Evolutionary conservation across 2,329 filamentous ascomycete genomes (phyloP).

Genomic region (Xenosphaeropsis pyriputrescens): DNA sequence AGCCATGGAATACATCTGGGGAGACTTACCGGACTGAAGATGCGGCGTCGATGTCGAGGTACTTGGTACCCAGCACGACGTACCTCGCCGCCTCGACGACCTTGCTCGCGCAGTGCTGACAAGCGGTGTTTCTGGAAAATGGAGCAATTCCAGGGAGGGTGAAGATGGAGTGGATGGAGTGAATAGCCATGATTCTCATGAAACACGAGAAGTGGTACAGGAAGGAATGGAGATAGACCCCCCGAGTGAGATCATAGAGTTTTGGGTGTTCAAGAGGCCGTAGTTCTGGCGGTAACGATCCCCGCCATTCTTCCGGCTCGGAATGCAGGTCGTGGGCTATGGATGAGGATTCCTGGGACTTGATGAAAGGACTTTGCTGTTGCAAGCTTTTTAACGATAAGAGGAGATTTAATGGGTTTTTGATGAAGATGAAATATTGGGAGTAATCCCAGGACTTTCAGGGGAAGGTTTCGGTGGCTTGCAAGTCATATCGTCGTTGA

Average conservation of each 20-base stretch:
- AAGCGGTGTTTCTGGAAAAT: background rate
- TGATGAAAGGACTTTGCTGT: conserved; percentile 1
- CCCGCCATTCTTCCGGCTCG: conserved; percentile 1
- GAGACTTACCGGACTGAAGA: background rate
- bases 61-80: background rate
- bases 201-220: conserved; percentile 2
- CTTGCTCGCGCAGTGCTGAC: background rate
- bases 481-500: conserved; percentile 8
- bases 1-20: too few relatives aligned
- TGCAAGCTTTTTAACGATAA: conserved; percentile 3
- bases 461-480: conserved; percentile 1
- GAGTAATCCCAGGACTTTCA: background rate
- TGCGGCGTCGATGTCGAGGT: background rate
- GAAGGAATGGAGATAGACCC: background rate
- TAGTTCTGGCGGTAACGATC: conserved; percentile 1
- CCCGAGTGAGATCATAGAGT: background rate
- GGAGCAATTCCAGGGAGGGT: conserved; percentile 1
- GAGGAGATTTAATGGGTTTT: conserved; percentile 5
- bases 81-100: background rate
- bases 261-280: conserved; percentile 1
- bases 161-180: conserved; percentile 1
- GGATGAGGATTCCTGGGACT: conserved; percentile 1
- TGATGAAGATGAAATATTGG: conserved; percentile 2
- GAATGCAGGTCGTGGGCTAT: background rate
- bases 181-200: conserved; percentile 2